Conservation (phyloP, 164 flowering plant genomes). For the Aristolochia contorta region DNA sequence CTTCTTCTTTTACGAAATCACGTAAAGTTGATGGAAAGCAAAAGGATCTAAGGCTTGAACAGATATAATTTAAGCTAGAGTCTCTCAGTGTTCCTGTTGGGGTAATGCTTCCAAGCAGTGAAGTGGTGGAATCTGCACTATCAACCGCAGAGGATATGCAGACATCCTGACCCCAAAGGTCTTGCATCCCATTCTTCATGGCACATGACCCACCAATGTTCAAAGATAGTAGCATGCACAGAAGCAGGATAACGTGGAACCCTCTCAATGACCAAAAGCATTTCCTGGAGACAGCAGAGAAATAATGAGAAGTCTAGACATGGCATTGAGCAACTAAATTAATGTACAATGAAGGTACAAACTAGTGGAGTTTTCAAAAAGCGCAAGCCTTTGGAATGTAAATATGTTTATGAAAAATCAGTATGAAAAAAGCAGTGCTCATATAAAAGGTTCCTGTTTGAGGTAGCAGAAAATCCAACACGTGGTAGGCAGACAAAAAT, state of each 20-base stretch:
- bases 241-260: conserved; percentile 19
- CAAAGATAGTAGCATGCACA: conserved; percentile 23
- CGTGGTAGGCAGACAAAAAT: too few species aligned
- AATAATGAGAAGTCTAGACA: too few species aligned
- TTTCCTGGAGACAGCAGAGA: conserved; percentile 28
- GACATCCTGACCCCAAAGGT: conserved; percentile 22
- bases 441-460: too few species aligned
- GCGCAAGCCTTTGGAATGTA: too few species aligned
- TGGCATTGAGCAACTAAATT: too few species aligned
- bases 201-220: conserved; percentile 21
- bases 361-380: too few species aligned
- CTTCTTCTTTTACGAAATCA: conserved; percentile 22
- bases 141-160: conserved; percentile 20
- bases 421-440: too few species aligned
- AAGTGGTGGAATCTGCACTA: conserved; percentile 13
- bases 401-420: too few species aligned
- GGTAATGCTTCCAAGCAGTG: conserved; percentile 19
- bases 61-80: conserved; percentile 19
- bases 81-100: conserved; percentile 7
- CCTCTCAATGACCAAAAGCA: conserved; percentile 12
- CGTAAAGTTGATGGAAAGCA: conserved; percentile 61
- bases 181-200: conserved; percentile 15
- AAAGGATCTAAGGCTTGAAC: conserved; percentile 30
- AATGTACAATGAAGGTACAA: too few species aligned
- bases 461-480: too few species aligned